phyloP scores from a whole-genome alignment of 768 basidiomycete genomes.

The Chlorophyllum brunneum region DNA sequence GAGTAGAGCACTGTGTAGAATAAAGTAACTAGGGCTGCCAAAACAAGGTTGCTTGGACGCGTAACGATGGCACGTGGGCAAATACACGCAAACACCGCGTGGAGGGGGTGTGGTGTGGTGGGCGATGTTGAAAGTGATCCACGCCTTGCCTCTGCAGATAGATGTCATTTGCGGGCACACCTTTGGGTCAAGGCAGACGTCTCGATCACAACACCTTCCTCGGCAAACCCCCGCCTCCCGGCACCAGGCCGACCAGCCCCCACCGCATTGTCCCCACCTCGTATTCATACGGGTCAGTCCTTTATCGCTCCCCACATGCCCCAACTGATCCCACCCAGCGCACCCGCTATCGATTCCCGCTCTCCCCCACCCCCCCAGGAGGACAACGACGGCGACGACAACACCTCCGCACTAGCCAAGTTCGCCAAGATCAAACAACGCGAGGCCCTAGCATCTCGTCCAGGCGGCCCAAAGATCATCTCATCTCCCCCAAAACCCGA shows the following conservation, averaged over 20 bases:
- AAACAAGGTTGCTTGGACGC: slow-evolving; percentile 6
- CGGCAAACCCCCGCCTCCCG: slow-evolving; percentile 47
- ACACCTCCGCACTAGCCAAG: slow-evolving; percentile 38
- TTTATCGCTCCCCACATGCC: slow-evolving; percentile 18
- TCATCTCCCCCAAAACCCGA: slow-evolving; percentile 54
- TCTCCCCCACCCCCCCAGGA: slow-evolving; percentile 47
- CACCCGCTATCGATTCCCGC: slow-evolving; percentile 50
- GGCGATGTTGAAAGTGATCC: no score
- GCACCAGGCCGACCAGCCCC: slow-evolving; percentile 32
- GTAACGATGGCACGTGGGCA: slow-evolving; percentile 15
- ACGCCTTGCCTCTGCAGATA: no score
- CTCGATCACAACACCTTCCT: slow-evolving; percentile 79
- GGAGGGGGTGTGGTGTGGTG: slow-evolving; percentile 1
- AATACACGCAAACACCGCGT: slow-evolving; percentile 16
- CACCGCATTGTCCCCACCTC: slow-evolving; percentile 48
- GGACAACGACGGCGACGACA: slow-evolving; percentile 32
- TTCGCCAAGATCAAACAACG: slow-evolving; percentile 43
- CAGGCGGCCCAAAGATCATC: slow-evolving; percentile 39
- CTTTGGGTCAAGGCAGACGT: slow-evolving; percentile 81
- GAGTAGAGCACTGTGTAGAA: background rate
- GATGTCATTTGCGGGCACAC: slow-evolving; percentile 87
- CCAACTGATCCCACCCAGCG: slow-evolving; percentile 32
- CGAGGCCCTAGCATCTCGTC: slow-evolving; percentile 28
- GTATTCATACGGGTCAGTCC: slow-evolving; percentile 66
- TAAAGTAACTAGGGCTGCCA: background rate